Base-by-base conservation (phyloP, 768 basidiomycete species). In the Steccherinum ochraceum region DNA sequence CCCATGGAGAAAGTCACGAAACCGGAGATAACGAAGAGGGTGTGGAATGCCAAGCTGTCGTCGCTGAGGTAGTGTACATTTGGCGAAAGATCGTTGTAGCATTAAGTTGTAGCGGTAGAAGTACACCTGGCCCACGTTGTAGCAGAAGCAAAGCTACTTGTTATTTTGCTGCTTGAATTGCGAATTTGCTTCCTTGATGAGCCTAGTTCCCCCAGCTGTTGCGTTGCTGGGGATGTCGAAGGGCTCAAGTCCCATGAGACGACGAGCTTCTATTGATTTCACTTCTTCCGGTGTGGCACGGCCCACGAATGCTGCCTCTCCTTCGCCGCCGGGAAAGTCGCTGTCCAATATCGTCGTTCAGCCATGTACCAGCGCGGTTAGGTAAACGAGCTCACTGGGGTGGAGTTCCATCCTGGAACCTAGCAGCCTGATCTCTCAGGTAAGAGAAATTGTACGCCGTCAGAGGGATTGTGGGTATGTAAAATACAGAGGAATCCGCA, bases 401-500 rank as follows among this genome's bases (percentile, higher is more conserved):
- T 20, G 83, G 76, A 20, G 75, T 62, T 4, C 82, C 81, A 2
- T 63, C 55, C 20, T 80, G 64, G 66, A 89, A 90, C 3, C 72
- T 64, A n/a, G 76, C 74, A 18, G 71, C 78, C 63, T 91, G 89
- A 57, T 74, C 72, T 52, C 72, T 69, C 42, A 90, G 60, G 58
- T 90, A 90, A 12, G 63, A 68, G 44, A 20, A 64, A 59, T 62
- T 87, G 53, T 72, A 67, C 3, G 77, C 74, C 2, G 84, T 88
- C 39, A 78, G 67, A 0, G 86, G 86, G 2, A 83, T 79, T 3
- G 87, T 80, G 2, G 83, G 81, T 47, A 89, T 89, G 55, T 90
- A 90, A 75, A 89, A 81, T 45, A 88, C 87, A 50, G 79, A 77
- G 24, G 83, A 83, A 55, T 82, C 80, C 42, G 57, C 68, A 0